Evolutionary conservation across 768 basidiomycete species (phyloP).

Genomic region (Tubosaeta sp.): DNA sequence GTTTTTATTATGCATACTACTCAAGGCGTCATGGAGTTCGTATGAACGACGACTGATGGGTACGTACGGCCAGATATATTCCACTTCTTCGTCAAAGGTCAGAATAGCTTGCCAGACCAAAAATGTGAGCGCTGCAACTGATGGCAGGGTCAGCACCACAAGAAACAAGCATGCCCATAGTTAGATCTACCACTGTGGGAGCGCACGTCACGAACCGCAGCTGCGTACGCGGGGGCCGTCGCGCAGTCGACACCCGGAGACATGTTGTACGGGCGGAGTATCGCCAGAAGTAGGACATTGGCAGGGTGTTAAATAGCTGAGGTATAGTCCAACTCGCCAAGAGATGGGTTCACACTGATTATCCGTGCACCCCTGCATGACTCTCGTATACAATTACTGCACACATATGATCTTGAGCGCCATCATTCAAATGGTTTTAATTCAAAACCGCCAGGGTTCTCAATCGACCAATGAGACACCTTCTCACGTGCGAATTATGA

Average conservation of each 20-base stretch:
- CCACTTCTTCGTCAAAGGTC: constrained; percentile 17
- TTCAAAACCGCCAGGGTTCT: neutral
- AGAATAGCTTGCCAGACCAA: constrained; percentile 11
- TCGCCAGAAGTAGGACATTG: neutral
- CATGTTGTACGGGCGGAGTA: neutral
- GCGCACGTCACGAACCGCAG: constrained; percentile 5
- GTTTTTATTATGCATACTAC: constrained; percentile 22
- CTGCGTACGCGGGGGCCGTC: neutral
- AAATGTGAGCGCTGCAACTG: constrained; percentile 13
- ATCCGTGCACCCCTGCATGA: neutral
- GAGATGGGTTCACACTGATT: neutral
- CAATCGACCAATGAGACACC: neutral
- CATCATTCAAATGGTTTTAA: neutral
- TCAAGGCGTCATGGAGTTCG: neutral
- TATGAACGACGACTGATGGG: neutral
- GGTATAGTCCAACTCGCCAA: neutral
- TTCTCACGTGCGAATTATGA: neutral
- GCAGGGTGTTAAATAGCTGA: no score
- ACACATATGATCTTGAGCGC: neutral
- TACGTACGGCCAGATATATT: constrained; percentile 23
- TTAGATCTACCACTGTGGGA: constrained; percentile 10
- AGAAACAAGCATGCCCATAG: neutral
- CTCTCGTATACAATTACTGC: constrained; percentile 2
- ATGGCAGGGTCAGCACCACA: neutral
- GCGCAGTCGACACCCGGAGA: neutral